These are phyloP conservation scores for Athelia psychrophila DNA, from an alignment of 1,284 basidiomycete species.

Conservation along the genomic window DNA sequence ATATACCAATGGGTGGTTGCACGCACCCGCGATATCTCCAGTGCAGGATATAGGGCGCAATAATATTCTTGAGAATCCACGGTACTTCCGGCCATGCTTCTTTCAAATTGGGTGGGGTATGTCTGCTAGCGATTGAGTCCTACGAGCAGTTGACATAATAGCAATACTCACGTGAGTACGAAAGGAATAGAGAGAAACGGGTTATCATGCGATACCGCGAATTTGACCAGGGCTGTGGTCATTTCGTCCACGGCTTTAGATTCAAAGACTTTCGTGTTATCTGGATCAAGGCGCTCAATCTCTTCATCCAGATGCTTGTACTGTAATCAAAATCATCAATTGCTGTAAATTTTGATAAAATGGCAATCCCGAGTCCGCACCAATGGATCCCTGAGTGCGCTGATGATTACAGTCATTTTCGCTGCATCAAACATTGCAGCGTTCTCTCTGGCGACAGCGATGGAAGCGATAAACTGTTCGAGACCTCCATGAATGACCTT, in stretches of 20 bases:
- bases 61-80: slow-evolving; percentile 32
- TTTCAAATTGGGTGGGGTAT: slow-evolving; percentile 32
- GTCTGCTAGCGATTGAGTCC: slow-evolving; percentile 24
- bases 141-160: too few species aligned
- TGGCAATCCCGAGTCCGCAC: slow-evolving; percentile 14
- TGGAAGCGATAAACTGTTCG: slow-evolving; percentile 21
- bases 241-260: slow-evolving; percentile 25
- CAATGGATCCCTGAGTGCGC: slow-evolving; percentile 22
- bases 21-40: slow-evolving; percentile 31
- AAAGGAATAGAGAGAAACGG: slow-evolving; percentile 31
- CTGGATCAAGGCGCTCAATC: slow-evolving; percentile 26
- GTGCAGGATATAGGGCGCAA: slow-evolving; percentile 31
- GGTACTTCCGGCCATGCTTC: slow-evolving; percentile 33
- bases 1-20: not conserved
- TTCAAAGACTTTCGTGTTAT: slow-evolving; percentile 28
- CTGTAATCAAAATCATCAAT: slow-evolving; percentile 12
- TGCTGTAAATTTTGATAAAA: not conserved
- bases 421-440: slow-evolving; percentile 24
- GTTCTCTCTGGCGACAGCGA: slow-evolving; percentile 22
- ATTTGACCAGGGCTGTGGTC: slow-evolving; percentile 19
- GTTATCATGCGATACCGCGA: slow-evolving; percentile 28
- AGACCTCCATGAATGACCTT: slow-evolving; percentile 28
- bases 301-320: slow-evolving; percentile 34
- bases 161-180: slow-evolving; percentile 33
- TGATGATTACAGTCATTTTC: slow-evolving; percentile 23